Conservation (phyloP, 2,329 filamentous ascomycete genomes). For the Dactylellina cionopaga region DNA sequence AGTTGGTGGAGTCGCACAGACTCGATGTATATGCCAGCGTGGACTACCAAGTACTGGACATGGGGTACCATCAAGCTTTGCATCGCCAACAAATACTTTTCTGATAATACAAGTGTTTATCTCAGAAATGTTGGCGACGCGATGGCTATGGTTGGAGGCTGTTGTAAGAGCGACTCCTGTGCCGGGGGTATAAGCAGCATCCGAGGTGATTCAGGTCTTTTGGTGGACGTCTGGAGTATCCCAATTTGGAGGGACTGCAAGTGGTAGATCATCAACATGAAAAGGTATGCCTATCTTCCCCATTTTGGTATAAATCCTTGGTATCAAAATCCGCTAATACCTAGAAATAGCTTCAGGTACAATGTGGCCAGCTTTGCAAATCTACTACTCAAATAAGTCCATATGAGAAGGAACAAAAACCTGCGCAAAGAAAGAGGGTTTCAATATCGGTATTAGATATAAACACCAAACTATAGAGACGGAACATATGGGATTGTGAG, state of each 20-base stretch:
- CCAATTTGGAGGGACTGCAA: not conserved
- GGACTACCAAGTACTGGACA: not conserved
- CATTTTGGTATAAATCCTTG: too few species aligned
- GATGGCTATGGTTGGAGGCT: constrained; percentile 15
- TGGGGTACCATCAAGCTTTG: constrained; percentile 2
- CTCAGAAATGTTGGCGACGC: constrained; percentile 21
- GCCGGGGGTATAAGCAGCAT: constrained; percentile 21
- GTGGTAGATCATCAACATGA: too few species aligned
- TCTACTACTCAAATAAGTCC: too few species aligned
- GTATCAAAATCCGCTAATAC: too few species aligned
- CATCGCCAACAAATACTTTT: constrained; percentile 13
- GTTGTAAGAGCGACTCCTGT: not conserved
- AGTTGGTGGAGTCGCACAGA: constrained; percentile 14
- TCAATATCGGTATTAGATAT: too few species aligned
- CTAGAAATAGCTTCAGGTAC: too few species aligned
- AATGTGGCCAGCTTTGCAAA: too few species aligned
- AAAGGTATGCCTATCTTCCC: too few species aligned
- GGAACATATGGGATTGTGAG: too few species aligned
- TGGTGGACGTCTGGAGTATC: constrained; percentile 16
- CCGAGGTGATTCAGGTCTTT: constrained; percentile 9
- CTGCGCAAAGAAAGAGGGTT: too few species aligned
- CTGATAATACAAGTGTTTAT: constrained; percentile 15
- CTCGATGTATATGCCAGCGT: not conserved
- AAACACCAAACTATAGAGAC: too few species aligned
- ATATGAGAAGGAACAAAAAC: too few species aligned